Percentiles rank a stretch among this genome's conserved stretches.
Conservation (phyloP, 176 grass and related monocot genomes). For the Triticum turgidum region DNA sequence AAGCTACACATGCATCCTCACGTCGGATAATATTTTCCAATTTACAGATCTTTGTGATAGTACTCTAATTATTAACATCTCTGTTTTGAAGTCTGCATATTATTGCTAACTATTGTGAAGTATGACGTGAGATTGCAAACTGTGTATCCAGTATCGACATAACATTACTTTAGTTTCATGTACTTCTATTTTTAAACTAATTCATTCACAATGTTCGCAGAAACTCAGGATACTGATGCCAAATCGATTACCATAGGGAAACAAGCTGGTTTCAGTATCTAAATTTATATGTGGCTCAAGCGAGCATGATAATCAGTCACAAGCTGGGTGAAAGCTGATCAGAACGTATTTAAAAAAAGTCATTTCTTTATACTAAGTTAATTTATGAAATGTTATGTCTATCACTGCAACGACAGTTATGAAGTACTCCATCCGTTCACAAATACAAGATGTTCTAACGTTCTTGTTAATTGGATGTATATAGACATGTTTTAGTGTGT, state of each 20-base stretch:
- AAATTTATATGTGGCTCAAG: neutral
- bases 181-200: neutral
- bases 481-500: too few species aligned
- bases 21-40: slow-evolving; percentile 5
- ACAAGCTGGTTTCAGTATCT: neutral
- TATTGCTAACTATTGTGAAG: slow-evolving; percentile 31
- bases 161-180: neutral
- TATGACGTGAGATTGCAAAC: slow-evolving; percentile 7
- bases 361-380: neutral
- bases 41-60: neutral
- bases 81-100: slow-evolving; percentile 23
- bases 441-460: too few species aligned
- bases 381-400: neutral
- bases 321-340: neutral
- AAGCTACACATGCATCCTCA: neutral
- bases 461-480: too few species aligned
- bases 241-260: neutral
- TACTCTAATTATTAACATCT: neutral
- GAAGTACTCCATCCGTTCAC: too few species aligned
- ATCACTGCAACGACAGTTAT: neutral
- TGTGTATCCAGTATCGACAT: neutral
- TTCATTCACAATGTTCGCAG: neutral
- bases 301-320: neutral
- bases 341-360: neutral
- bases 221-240: neutral